Percentiles rank a stretch among this genome's conserved stretches.
phyloP scores from a whole-genome alignment of 2,329 filamentous ascomycete genomes.

The Venturia asperata region DNA sequence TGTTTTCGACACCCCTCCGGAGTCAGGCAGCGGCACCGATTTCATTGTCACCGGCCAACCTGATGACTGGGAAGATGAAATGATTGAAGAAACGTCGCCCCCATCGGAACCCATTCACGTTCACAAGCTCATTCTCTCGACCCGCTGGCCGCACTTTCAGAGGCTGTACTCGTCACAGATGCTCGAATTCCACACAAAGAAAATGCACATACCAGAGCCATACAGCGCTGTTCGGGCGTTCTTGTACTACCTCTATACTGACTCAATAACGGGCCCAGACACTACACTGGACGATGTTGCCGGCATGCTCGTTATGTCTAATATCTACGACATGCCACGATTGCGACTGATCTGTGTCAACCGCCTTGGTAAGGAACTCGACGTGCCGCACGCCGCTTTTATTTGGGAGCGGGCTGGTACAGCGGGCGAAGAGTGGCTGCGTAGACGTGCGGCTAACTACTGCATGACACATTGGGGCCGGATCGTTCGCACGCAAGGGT shows the following conservation, averaged over 20 bases:
- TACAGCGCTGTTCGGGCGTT: conserved; percentile 93
- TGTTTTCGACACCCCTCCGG: conserved; percentile 79
- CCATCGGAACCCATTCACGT: conserved; percentile 80
- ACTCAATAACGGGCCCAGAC: conserved; percentile 62
- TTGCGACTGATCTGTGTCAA: conserved; percentile 87
- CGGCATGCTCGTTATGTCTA: conserved; percentile 92
- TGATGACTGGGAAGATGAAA: conserved; percentile 67
- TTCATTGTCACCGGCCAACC: conserved; percentile 84
- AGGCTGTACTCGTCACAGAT: conserved; percentile 89
- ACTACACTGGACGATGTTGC: conserved; percentile 72
- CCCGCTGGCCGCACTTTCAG: conserved; percentile 94
- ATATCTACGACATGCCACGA: conserved; percentile 95
- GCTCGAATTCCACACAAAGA: conserved; percentile 94
- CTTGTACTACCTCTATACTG: conserved; percentile 92
- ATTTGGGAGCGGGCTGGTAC: conserved; percentile 92
- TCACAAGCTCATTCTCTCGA: conserved; percentile 87
- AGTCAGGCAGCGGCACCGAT: conserved; percentile 78
- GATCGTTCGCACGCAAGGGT: conserved; percentile 81
- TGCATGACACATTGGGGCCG: conserved; percentile 93
- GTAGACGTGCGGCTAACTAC: conserved; percentile 77
- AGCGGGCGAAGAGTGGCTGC: conserved; percentile 88
- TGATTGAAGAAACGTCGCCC: conserved; percentile 45
- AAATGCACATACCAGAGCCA: conserved; percentile 95
- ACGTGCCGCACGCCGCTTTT: conserved; percentile 88
- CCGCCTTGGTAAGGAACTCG: conserved; percentile 79